Evolutionary conservation across 208 protist species (phyloP), one percentile per base, ranked within the genome.

Genomic region (Endotrypanum monterogeii): DNA sequence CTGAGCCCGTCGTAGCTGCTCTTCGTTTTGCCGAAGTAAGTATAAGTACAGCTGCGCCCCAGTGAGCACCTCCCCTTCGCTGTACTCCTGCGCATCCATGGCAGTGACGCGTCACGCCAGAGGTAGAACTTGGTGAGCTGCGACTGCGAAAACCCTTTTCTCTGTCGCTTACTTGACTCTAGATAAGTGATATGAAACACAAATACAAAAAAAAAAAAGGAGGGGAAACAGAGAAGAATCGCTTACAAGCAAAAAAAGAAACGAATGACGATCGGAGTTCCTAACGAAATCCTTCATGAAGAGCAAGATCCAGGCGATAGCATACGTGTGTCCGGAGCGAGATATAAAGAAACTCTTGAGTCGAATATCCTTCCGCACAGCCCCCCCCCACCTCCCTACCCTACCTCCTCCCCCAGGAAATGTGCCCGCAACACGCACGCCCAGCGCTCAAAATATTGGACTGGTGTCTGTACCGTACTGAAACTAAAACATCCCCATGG

Each of bases 11-110:
- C 54, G 60, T 12, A 87, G 66, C 52, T 93, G 87, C 35, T 76
- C 63, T 18, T 85, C 71, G 70, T 97, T 94, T 55, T 81, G 71
- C 4, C 77, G 78, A 12, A 83, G 58, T 20, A 92, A 80, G 73
- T 92, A 88, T 51, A 87, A 78, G 70, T 90, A 91, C 2, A 94
- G 80, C 82, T 94, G 83, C 6, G 89, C 90, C 6, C 88, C 89
- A 2, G 88, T 93, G 28, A 91, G 82, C 48, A 88, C 74, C 71
- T 92, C 89, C 2, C 65, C 84, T 9, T 82, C 76, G 35, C 74
- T 78, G 41, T 79, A 80, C 20, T 84, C 83, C 1, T 89, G 65
- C 12, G 58, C 23, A 57, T 18, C n/a, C 63, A 73, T 67, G 16
- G 67, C 67, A 5, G 30, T 11, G n/a, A 51, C 54, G 20, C 51